phyloP scores from a whole-genome alignment of 352 stramenopile genomes.

The Pythium pectinolyticum region DNA sequence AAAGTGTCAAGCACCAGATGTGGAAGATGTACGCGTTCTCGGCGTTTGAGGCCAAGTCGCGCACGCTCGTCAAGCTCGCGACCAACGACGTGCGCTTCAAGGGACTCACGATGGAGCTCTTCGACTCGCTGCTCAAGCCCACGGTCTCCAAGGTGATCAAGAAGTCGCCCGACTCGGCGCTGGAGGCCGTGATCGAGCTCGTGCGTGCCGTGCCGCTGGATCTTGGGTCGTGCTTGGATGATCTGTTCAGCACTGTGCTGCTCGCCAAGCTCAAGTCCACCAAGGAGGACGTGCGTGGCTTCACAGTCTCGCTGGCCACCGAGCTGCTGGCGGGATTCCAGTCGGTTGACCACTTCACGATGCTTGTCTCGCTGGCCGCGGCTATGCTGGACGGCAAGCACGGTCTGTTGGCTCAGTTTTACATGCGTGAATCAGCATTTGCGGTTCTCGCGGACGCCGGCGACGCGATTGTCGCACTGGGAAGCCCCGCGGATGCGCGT shows the following conservation, averaged over 20 bases:
- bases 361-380: slow-evolving; percentile 55
- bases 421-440: slow-evolving; percentile 76
- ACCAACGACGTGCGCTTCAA: slow-evolving; percentile 51
- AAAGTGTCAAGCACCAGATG: slow-evolving; percentile 46
- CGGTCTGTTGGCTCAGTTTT: slow-evolving; percentile 87
- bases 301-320: slow-evolving; percentile 48
- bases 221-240: slow-evolving; percentile 56
- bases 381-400: slow-evolving; percentile 78
- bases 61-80: slow-evolving; percentile 39
- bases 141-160: slow-evolving; percentile 77
- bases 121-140: slow-evolving; percentile 65
- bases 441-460: slow-evolving; percentile 62
- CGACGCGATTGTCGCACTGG: slow-evolving; percentile 30
- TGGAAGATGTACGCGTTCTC: slow-evolving; percentile 65
- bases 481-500: slow-evolving; percentile 35
- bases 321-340: slow-evolving; percentile 54
- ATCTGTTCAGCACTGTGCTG: slow-evolving; percentile 72
- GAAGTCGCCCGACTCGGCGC: slow-evolving; percentile 73
- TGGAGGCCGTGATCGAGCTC: slow-evolving; percentile 58
- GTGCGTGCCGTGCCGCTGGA: slow-evolving; percentile 58
- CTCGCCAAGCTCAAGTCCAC: slow-evolving; percentile 74
- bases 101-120: slow-evolving; percentile 52
- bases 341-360: slow-evolving; percentile 49
- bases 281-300: slow-evolving; percentile 75
- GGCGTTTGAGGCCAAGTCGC: slow-evolving; percentile 79